Evolutionary conservation across 352 stramenopile species (phyloP).

Genomic region (Albugo laibachii): DNA sequence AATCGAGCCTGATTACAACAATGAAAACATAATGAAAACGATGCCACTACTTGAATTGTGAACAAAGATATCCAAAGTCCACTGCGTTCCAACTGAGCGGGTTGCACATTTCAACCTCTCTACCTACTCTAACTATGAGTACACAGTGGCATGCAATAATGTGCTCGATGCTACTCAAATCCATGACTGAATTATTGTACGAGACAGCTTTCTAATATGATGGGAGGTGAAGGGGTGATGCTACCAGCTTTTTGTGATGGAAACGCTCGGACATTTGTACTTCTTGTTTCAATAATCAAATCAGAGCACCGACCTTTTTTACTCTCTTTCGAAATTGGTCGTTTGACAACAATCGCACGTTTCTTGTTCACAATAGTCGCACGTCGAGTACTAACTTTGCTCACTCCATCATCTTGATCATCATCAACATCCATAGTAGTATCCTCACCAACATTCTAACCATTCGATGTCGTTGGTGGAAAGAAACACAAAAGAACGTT

Average conservation of each 20-base stretch:
- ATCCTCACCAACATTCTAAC: background rate
- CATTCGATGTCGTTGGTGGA: background rate
- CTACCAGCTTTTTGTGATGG: no score
- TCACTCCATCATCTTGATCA: background rate
- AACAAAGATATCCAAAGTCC: conserved; percentile 1
- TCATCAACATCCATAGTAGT: no score
- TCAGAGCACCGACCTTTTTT: no score
- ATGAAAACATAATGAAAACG: background rate
- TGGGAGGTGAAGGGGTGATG: no score
- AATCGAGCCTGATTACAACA: conserved; percentile 19
- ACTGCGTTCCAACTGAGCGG: background rate
- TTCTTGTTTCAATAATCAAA: no score
- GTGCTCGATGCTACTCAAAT: background rate
- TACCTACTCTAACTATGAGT: background rate
- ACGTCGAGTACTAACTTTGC: background rate
- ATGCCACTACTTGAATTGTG: background rate
- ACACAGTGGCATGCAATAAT: background rate
- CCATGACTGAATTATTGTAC: no score
- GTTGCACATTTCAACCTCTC: background rate
- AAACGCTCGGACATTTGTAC: no score
- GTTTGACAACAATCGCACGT: no score
- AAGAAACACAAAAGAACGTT: background rate
- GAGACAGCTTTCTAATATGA: no score
- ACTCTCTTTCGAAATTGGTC: no score
- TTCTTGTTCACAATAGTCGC: no score